Conservation (phyloP, 495 filamentous ascomycete genomes). For the Lophiotrema nucula region DNA sequence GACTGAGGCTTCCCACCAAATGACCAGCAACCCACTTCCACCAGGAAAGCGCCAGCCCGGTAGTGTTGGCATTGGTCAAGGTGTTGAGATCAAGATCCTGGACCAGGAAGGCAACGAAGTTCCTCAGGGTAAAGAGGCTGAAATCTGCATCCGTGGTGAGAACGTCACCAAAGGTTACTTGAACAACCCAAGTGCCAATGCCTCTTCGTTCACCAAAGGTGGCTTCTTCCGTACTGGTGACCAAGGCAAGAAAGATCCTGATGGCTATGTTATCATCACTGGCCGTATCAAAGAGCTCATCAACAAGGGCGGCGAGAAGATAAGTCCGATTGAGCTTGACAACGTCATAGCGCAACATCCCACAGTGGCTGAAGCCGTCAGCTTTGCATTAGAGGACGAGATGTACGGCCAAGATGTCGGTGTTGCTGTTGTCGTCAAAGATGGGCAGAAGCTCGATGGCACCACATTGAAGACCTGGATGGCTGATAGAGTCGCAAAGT, state of each 20-base stretch:
- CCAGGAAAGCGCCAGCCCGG: constrained; percentile 70
- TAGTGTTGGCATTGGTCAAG: constrained; percentile 75
- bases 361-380: constrained; percentile 71
- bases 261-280: constrained; percentile 45
- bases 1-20: constrained; percentile 88
- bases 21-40: constrained; percentile 83
- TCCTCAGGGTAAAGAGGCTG: constrained; percentile 63
- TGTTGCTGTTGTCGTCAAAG: constrained; percentile 72
- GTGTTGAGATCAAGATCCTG: constrained; percentile 76
- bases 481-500: constrained; percentile 65
- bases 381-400: constrained; percentile 74
- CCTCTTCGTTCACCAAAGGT: constrained; percentile 61
- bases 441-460: constrained; percentile 50
- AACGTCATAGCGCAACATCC: constrained; percentile 70
- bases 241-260: constrained; percentile 69
- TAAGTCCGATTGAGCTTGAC: constrained; percentile 74
- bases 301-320: constrained; percentile 48
- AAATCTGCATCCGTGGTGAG: constrained; percentile 75
- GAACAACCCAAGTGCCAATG: constrained; percentile 74
- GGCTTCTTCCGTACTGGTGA: constrained; percentile 85
- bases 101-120: constrained; percentile 62
- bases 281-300: constrained; percentile 48
- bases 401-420: constrained; percentile 80
- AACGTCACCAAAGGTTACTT: constrained; percentile 83
- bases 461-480: constrained; percentile 67